phyloP scores from a whole-genome alignment of 2,329 filamentous ascomycete species.

The Cyanodermella asteris region DNA sequence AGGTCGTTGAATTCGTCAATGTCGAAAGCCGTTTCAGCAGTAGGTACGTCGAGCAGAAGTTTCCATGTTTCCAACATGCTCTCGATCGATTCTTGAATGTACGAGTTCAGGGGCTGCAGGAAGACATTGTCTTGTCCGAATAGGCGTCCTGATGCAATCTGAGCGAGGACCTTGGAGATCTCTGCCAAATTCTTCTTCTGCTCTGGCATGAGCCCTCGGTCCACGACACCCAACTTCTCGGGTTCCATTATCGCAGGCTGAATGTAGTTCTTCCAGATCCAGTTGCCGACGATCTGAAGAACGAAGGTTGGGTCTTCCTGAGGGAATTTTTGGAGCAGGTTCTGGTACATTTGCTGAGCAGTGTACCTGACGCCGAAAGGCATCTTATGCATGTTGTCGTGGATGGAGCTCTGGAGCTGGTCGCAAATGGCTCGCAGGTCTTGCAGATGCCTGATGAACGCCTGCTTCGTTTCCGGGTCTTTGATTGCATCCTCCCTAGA shows the following conservation, averaged over 20 bases:
- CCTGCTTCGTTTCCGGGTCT: conserved; percentile 73
- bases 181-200: conserved; percentile 85
- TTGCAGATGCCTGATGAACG: conserved; percentile 85
- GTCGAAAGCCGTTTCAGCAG: conserved; percentile 81
- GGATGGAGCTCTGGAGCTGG: conserved; percentile 61
- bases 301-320: conserved; percentile 56
- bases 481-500: conserved; percentile 86
- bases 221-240: conserved; percentile 80
- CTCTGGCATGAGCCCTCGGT: conserved; percentile 67
- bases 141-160: conserved; percentile 67
- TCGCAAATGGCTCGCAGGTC: conserved; percentile 88
- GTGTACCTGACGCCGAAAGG: conserved; percentile 84
- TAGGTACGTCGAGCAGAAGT: conserved; percentile 55
- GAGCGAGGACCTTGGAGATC: conserved; percentile 75
- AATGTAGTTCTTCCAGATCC: conserved; percentile 88
- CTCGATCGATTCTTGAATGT: conserved; percentile 66
- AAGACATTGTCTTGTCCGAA: conserved; percentile 94
- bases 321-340: conserved; percentile 54
- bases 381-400: conserved; percentile 69
- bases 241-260: conserved; percentile 75
- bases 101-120: conserved; percentile 81
- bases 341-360: conserved; percentile 64
- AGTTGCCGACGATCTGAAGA: conserved; percentile 66
- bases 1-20: conserved; percentile 98
- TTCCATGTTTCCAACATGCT: conserved; percentile 53